Percentiles rank a stretch among this genome's conserved stretches.
These are phyloP conservation scores for Colletotrichum chlorophyti DNA, from an alignment of 2,329 filamentous ascomycete species.

Conservation along the genomic window DNA sequence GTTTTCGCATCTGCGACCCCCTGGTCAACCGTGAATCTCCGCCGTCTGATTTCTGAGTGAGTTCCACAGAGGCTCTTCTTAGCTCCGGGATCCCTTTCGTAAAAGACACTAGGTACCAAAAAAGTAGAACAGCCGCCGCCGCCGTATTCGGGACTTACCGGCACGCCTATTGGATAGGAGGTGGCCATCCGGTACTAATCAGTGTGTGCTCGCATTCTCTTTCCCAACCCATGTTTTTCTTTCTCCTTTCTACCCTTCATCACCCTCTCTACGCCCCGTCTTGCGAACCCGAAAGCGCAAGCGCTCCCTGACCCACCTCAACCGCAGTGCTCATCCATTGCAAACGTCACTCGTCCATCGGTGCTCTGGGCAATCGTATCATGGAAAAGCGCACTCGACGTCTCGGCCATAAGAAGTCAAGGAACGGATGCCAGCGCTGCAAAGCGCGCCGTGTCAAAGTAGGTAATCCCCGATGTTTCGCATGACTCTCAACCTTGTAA, in stretches of 20 bases:
- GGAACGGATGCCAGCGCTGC: conserved; percentile 38
- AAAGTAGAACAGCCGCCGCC: too few relatives aligned
- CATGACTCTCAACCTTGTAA: not conserved
- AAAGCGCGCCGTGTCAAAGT: conserved; percentile 39
- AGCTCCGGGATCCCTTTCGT: too few relatives aligned
- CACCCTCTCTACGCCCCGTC: not conserved
- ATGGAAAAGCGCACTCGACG: conserved; percentile 24
- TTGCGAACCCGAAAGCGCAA: conserved; percentile 12
- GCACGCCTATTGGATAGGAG: too few relatives aligned
- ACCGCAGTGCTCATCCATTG: too few relatives aligned
- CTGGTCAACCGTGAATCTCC: too few relatives aligned
- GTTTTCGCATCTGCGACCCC: too few relatives aligned
- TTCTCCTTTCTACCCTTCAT: not conserved
- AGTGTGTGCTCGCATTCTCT: conserved; percentile 5
- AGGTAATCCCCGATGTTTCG: not conserved
- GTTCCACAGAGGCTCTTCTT: too few relatives aligned
- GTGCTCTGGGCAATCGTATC: not conserved
- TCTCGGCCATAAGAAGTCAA: conserved; percentile 37
- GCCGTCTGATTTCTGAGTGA: too few relatives aligned
- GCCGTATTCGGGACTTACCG: too few relatives aligned
- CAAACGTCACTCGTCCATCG: conserved; percentile 1
- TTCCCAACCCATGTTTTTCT: not conserved
- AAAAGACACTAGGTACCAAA: too few relatives aligned
- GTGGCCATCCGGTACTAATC: too few relatives aligned
- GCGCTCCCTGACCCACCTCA: not conserved